A percentile compares a stretch with the other conserved stretches of the same genome.
Evolutionary conservation across 1,139 yeast genomes (phyloP).

Genomic region (Candida labiduridarum): DNA sequence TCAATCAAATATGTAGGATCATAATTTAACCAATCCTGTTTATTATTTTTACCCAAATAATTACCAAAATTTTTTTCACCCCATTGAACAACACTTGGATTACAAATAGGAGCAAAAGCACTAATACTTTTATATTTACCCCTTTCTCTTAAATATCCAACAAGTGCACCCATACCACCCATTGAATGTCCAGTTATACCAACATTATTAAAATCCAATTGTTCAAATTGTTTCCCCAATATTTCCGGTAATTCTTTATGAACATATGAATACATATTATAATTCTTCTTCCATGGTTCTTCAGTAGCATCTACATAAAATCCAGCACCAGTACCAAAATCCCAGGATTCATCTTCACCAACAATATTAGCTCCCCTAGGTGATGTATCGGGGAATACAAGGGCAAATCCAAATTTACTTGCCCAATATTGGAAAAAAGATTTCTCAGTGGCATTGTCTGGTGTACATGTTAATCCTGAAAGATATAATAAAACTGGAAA

Average conservation of each 20-base stretch:
- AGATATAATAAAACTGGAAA: conserved; percentile 79
- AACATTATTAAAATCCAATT: conserved; percentile 59
- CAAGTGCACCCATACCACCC: conserved; percentile 96
- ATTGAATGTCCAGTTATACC: conserved; percentile 94
- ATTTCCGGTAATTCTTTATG: conserved; percentile 67
- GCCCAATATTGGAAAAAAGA: conserved; percentile 87
- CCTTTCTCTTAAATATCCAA: conserved; percentile 74
- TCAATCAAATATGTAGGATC: conserved; percentile 81
- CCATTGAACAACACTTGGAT: conserved; percentile 78
- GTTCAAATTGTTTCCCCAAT: conserved; percentile 48
- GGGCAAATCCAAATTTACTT: conserved; percentile 77
- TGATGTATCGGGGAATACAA: conserved; percentile 95
- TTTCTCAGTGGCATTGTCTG: conserved; percentile 93
- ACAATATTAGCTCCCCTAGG: conserved; percentile 88
- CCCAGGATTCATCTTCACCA: conserved; percentile 85
- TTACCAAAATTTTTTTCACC: conserved; percentile 81
- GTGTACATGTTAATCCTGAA: conserved; percentile 92
- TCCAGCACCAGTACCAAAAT: conserved; percentile 95
- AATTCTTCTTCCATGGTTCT: conserved; percentile 70
- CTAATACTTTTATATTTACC: conserved; percentile 78
- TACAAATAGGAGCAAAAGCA: conserved; percentile 89
- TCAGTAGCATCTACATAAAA: conserved; percentile 85
- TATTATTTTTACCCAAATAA: conserved; percentile 64
- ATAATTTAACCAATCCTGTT: conserved; percentile 64
- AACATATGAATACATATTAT: conserved; percentile 85